Percentiles rank a stretch among this genome's conserved stretches.
Evolutionary conservation across 2,329 filamentous ascomycete species (phyloP).

Genomic region (Apiospora rasikravindrae): DNA sequence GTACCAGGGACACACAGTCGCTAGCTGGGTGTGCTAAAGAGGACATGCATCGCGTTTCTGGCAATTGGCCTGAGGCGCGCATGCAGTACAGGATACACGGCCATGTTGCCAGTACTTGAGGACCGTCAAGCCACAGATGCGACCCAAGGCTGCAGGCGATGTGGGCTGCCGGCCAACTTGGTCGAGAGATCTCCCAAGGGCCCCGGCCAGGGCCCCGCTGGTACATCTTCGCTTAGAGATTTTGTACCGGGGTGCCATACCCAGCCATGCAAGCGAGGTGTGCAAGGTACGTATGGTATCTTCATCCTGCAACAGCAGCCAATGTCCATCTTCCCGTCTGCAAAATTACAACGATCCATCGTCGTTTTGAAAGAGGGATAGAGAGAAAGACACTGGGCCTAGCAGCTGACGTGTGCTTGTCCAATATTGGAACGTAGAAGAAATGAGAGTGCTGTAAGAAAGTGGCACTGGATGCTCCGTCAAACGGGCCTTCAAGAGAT

Average conservation of each 20-base stretch:
- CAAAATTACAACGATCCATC: conserved; percentile 6
- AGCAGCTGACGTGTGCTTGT: neutral
- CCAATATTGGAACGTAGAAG: neutral
- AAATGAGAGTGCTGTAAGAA: neutral
- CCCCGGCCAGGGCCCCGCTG: neutral
- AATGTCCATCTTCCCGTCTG: neutral
- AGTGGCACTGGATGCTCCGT: neutral
- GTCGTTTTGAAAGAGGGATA: neutral
- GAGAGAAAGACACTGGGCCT: neutral
- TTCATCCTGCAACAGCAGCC: neutral
- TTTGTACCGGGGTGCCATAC: conserved; percentile 2
- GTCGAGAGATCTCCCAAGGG: conserved; percentile 9
- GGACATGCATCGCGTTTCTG: neutral
- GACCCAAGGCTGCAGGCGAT: conserved; percentile 10
- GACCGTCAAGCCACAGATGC: conserved; percentile 10
- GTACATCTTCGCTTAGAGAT: neutral
- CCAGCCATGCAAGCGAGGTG: conserved; percentile 9
- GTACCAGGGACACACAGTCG: neutral
- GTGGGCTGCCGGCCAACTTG: conserved; percentile 2
- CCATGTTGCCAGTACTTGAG: neutral
- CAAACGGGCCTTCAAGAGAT: neutral
- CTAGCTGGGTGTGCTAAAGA: neutral
- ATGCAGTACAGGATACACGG: conserved; percentile 5
- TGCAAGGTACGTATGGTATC: neutral
- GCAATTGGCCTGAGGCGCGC: neutral